Conservation (phyloP, 1,284 basidiomycete species). For the Ceratobasidium sp. region DNA sequence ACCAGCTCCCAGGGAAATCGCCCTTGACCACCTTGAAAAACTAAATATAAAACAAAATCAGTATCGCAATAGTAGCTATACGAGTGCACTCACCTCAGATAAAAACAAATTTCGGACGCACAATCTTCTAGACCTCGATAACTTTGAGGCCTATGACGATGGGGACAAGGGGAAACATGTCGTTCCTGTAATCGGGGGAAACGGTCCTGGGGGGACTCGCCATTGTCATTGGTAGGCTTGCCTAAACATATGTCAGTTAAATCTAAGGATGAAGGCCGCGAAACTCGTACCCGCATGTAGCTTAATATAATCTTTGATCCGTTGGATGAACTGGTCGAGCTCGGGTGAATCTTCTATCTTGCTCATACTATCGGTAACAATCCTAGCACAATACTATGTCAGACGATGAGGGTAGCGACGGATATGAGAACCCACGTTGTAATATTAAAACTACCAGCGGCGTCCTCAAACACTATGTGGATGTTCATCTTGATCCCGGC, state of each 20-base stretch:
- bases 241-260: not conserved
- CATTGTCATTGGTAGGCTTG: not conserved
- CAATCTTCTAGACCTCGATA: not conserved
- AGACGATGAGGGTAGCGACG: not conserved
- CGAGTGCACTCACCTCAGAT: no score
- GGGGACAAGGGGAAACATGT: not conserved
- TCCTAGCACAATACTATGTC: not conserved
- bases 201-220: not conserved
- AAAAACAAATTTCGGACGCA: no score
- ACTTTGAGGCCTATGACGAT: not conserved
- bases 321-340: not conserved
- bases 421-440: not conserved
- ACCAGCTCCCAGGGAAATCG: not conserved
- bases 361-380: not conserved
- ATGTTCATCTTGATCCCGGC: constrained; percentile 1
- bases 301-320: not conserved
- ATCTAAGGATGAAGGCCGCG: no score
- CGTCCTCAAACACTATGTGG: not conserved
- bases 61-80: no score
- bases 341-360: not conserved
- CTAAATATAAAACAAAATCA: no score
- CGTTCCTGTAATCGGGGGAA: not conserved
- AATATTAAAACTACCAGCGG: not conserved
- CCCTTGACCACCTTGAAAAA: not conserved
- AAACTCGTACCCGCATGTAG: not conserved